A percentile compares a stretch with the other conserved stretches of the same genome.
Conservation (phyloP, 1,284 basidiomycete species). For the Tilletia indica region DNA sequence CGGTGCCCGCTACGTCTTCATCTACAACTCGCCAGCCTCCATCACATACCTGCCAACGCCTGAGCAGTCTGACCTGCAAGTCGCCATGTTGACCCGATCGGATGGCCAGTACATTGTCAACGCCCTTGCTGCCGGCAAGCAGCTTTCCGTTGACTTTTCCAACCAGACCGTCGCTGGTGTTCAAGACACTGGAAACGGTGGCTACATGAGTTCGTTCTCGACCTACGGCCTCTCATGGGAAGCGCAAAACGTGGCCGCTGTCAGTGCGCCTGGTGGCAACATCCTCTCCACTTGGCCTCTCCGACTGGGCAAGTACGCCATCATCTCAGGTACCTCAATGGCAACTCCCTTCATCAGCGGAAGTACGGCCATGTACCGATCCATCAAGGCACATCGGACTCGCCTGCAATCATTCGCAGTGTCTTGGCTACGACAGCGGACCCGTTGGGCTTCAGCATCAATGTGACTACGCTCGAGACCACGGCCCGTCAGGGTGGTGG, state of each 20-base stretch:
- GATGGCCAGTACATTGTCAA: conserved; percentile 55
- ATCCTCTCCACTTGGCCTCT: conserved; percentile 48
- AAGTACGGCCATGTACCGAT: conserved; percentile 66
- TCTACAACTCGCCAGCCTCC: conserved; percentile 48
- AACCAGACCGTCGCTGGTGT: conserved; percentile 58
- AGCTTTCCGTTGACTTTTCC: conserved; percentile 62
- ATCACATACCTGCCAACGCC: conserved; percentile 34
- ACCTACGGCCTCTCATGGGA: conserved; percentile 67
- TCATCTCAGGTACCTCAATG: conserved; percentile 59
- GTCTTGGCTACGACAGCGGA: conserved; percentile 67
- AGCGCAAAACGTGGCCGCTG: conserved; percentile 64
- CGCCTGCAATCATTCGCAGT: conserved; percentile 54
- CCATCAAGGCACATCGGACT: conserved; percentile 60
- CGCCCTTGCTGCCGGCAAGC: conserved; percentile 58
- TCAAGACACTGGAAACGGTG: conserved; percentile 61
- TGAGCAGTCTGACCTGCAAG: conserved; percentile 29
- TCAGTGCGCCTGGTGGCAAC: conserved; percentile 66
- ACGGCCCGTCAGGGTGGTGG: conserved; percentile 69
- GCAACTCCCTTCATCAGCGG: conserved; percentile 64
- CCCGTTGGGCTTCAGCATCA: conserved; percentile 61
- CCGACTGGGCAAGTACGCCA: conserved; percentile 57
- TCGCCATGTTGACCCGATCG: conserved; percentile 33
- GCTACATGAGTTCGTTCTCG: conserved; percentile 64
- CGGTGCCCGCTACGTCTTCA: conserved; percentile 53
- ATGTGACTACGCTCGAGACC: conserved; percentile 64